Evolutionary conservation across 495 filamentous ascomycete genomes (phyloP), one percentile per base, ranked within the genome.

Genomic region (Acidiella bohemica): DNA sequence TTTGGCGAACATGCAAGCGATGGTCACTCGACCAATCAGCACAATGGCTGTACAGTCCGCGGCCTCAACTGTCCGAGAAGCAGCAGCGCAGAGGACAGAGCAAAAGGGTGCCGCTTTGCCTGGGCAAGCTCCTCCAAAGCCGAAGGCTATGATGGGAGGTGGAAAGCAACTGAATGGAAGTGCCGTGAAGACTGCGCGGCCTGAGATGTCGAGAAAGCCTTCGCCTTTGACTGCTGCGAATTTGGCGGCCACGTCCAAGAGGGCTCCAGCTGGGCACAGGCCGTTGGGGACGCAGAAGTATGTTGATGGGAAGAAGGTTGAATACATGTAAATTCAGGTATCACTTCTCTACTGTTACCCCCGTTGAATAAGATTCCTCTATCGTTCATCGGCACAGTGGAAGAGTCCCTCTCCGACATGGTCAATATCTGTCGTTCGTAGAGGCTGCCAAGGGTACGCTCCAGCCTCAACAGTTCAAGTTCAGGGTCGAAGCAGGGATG

Each of bases 1-100:
- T 1, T 18, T 51, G 32, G 47, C 47, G 6, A 51, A 51, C 17
- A 37, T 46, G 32, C 35, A 46, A 17, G 13, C 42, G 11, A 42
- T 46, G 34, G 43, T 51, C 9, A 51, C 47, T 12, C 24, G 47
- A 4, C 47, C 47, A 1, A 11, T 51, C 3, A 51, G 42, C 47
- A 51, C 47, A 19, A 16, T 42, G 31, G 47, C 47, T 5, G 32
- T 51, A 21, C 47, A 51, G 22, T 38, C 30, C 6, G 47, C 38
- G 2, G 47, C 36, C 4, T 24, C 16, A 9, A 19, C 32, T 7
- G 25, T 51, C 1, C 14, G 43, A 13, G 42, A 39, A 13, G 47
- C 39, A 7, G 47, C 43, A 5, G 47, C 47, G 5, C 47, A 50
- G 19, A 48, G 47, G 13, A 30, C 37, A 17, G 22, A 46, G 26